phyloP scores from a whole-genome alignment of 2,329 filamentous ascomycete genomes.

The Gnomoniopsis sp. region DNA sequence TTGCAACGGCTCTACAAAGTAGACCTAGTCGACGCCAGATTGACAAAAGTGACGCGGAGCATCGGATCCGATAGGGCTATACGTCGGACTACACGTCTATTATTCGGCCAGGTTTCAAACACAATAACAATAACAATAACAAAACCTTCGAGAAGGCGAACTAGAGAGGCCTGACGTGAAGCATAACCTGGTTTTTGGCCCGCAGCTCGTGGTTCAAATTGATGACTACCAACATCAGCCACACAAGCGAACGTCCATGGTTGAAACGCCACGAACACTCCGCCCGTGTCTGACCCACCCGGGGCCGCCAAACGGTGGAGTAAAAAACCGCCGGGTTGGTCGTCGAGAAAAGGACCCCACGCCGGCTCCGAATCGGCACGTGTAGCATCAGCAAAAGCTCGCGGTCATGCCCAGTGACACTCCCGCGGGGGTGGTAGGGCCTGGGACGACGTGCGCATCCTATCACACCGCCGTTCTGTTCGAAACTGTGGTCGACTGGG shows the following conservation, averaged over 20 bases:
- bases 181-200: neutral
- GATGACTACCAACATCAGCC: neutral
- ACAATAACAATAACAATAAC: neutral
- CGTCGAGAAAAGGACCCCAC: neutral
- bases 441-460: neutral
- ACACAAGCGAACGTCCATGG: neutral
- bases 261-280: conserved; percentile 2
- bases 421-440: too few relatives aligned
- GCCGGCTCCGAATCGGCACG: neutral
- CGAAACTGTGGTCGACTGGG: neutral
- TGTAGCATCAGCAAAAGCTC: neutral
- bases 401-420: neutral
- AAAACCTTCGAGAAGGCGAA: neutral
- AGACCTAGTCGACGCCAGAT: too few relatives aligned
- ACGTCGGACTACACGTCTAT: neutral
- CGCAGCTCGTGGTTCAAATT: neutral
- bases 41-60: too few relatives aligned
- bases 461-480: neutral
- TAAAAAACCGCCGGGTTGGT: too few relatives aligned
- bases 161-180: neutral
- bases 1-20: too few relatives aligned
- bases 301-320: neutral
- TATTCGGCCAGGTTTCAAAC: neutral
- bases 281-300: conserved; percentile 5
- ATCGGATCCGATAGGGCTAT: neutral